Base-by-base conservation (phyloP, 176 grass and related monocot species). In the Musa beccarii region DNA sequence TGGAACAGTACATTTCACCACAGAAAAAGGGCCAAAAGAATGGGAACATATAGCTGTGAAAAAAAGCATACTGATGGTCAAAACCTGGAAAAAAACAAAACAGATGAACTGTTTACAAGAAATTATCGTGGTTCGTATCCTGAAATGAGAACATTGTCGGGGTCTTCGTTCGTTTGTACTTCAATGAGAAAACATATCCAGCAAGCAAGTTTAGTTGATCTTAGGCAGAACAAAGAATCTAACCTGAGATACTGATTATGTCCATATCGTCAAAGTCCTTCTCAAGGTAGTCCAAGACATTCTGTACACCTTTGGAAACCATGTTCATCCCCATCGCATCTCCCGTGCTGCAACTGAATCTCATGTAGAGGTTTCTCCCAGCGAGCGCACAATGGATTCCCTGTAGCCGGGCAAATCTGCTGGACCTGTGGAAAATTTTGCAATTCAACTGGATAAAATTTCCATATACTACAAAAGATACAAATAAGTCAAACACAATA, bases 241-340 rank as follows among this genome's bases (percentile, higher is more conserved):
- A 24, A 99, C 95, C 89, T 79, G 95, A 94, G 55, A 94, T 94
- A 81, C 88, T 99, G 69, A 99, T 84, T 20, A 94, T 83, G 71
- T 94, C 91, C 91, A 99, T 92, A 76, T 99, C 95, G 43, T 83
- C 84, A 81, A 94, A 99, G 72, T 99, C 88, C 25, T 81, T 82
- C 72, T 85, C 76, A 51, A 99, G 88, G 67, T 82, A 94, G 55
- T 99, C 91, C 63, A 99, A 56, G 67, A 99, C 95, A 57, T 89
- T 92, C 15, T 99, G 91, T 9, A 99, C 91, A 4, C 91, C 95
- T 81, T 94, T 94, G 29, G 95, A 99, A 53, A 99, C 83, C 90
- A 99, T 94, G 81, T 99, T 93, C 95, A 99, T 99, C 24, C 91
- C 95, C 95, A 99, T 99, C 11, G 95, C 95, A 68, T 99, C 95